phyloP scores from a whole-genome alignment of 169 alveolate species.

The Eimeria necatrix region DNA sequence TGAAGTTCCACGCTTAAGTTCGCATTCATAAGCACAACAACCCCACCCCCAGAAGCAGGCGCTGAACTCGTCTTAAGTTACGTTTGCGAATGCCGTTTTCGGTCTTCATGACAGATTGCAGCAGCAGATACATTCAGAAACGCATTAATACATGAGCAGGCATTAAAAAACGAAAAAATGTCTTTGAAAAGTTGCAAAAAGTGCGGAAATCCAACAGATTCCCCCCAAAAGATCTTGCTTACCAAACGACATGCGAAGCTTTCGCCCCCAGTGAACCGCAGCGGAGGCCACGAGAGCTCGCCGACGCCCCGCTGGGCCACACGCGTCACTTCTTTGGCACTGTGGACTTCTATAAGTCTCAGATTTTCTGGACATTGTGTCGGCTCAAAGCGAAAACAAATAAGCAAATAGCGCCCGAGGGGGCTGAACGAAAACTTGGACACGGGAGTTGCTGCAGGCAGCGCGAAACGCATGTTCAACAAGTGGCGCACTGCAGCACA shows the following conservation, averaged over 20 bases:
- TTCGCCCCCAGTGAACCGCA: constrained; percentile 60
- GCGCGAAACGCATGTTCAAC: neutral
- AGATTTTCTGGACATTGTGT: constrained; percentile 33
- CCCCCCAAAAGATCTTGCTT: neutral
- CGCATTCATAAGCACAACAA: no score
- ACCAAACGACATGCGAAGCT: constrained; percentile 63
- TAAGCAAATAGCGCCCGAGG: neutral
- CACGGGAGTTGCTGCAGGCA: constrained; percentile 23
- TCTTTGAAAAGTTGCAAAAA: no score
- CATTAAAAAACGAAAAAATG: neutral
- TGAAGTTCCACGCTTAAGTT: no score
- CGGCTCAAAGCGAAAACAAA: constrained; percentile 33
- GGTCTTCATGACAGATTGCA: neutral
- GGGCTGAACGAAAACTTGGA: constrained; percentile 50
- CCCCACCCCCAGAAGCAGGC: no score
- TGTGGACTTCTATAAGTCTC: neutral
- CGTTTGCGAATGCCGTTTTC: no score
- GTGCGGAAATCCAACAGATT: neutral
- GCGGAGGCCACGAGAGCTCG: constrained; percentile 71
- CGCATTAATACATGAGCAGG: neutral
- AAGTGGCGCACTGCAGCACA: neutral
- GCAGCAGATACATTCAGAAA: neutral
- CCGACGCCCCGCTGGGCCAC: constrained; percentile 26
- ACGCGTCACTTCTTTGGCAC: constrained; percentile 4
- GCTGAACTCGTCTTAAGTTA: no score